Evolutionary conservation across 768 basidiomycete genomes (phyloP).

Genomic region (Leucosporidium yakuticum): DNA sequence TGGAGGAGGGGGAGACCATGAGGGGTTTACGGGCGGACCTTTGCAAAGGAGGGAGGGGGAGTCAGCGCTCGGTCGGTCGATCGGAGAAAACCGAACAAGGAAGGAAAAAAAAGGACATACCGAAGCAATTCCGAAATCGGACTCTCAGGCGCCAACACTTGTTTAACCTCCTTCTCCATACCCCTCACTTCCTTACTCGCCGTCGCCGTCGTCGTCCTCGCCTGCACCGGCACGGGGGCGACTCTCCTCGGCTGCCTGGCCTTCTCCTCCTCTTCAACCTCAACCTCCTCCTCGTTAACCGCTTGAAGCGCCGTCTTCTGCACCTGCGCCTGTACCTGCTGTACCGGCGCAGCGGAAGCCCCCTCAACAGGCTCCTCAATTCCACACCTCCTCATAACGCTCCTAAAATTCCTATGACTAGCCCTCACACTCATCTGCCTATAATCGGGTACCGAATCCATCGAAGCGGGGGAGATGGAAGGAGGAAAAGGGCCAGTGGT

Average conservation of each 20-base stretch:
- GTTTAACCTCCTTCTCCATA: slow-evolving; percentile 87
- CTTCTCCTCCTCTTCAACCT: slow-evolving; percentile 9
- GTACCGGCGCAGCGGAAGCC: background rate
- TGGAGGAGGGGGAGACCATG: slow-evolving; percentile 34
- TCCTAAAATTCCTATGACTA: slow-evolving; percentile 15
- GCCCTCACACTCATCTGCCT: background rate
- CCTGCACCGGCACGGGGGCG: background rate
- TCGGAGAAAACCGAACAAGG: no score
- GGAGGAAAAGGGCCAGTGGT: slow-evolving; percentile 67
- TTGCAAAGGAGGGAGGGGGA: background rate
- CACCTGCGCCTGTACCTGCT: slow-evolving; percentile 14
- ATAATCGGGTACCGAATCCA: slow-evolving; percentile 47
- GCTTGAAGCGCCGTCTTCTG: slow-evolving; percentile 51
- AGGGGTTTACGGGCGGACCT: slow-evolving; percentile 39
- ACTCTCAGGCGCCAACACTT: slow-evolving; percentile 87
- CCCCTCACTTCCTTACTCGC: slow-evolving; percentile 34
- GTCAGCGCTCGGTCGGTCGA: no score
- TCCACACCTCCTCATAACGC: slow-evolving; percentile 15
- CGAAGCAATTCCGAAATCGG: slow-evolving; percentile 85
- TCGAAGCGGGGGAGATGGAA: slow-evolving; percentile 71
- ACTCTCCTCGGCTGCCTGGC: background rate
- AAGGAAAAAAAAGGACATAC: slow-evolving; percentile 21
- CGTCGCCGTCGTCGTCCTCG: slow-evolving; percentile 13
- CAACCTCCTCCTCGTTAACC: slow-evolving; percentile 47
- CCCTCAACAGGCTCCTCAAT: slow-evolving; percentile 16